Evolutionary conservation across 257 asterid genomes (phyloP).

Genomic region (Salvia hispanica): DNA sequence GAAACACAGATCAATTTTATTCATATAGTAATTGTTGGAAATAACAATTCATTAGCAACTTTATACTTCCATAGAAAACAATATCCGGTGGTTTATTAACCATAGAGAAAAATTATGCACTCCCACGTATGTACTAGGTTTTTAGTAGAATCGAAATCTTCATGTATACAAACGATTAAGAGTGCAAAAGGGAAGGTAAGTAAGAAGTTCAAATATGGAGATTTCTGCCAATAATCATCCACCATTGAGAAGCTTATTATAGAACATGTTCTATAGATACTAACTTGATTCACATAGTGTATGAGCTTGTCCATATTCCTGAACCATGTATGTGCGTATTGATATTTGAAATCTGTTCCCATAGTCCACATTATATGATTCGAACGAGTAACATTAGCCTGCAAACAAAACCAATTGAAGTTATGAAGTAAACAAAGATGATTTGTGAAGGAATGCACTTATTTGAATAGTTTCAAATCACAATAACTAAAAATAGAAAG

Average conservation of each 20-base stretch:
- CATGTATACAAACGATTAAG: neutral
- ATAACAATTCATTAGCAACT: neutral
- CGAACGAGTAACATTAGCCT: constrained; percentile 94
- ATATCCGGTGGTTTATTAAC: neutral
- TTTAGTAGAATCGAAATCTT: neutral
- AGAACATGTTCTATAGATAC: constrained; percentile 29
- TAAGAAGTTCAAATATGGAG: neutral
- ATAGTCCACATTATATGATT: constrained; percentile 99
- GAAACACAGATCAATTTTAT: neutral
- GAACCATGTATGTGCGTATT: constrained; percentile 85
- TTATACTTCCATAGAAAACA: neutral
- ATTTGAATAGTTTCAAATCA: constrained; percentile 10
- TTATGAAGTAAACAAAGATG: constrained; percentile 14
- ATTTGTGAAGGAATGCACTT: constrained; percentile 1
- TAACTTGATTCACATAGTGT: constrained; percentile 86
- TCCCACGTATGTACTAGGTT: neutral
- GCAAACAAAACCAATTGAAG: constrained; percentile 29
- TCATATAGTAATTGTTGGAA: neutral
- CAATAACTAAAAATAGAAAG: neutral
- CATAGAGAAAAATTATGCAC: neutral
- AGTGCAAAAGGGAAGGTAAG: neutral
- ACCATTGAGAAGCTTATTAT: constrained; percentile 10
- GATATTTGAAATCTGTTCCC: constrained; percentile 99
- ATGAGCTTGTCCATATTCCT: constrained; percentile 96
- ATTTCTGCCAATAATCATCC: neutral